Conservation (phyloP, 305 asterid genomes). For the Plantago coronopus region DNA sequence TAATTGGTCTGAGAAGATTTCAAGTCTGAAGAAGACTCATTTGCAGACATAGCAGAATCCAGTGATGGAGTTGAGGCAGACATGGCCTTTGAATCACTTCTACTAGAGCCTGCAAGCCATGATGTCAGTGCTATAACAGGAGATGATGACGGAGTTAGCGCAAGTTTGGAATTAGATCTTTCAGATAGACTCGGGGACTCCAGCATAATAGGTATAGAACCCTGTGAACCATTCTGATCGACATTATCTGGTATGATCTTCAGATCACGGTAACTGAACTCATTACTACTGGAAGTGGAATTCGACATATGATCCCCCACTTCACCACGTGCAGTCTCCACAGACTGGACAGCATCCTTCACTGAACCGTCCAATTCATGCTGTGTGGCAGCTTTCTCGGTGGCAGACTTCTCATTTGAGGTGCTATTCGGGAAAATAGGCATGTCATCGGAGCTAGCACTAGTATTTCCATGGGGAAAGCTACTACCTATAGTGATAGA, state of each 20-base stretch:
- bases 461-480: conserved; percentile 78
- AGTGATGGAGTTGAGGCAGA: conserved; percentile 55
- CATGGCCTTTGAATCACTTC: conserved; percentile 52
- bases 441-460: conserved; percentile 86
- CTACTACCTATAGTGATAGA: conserved; percentile 81
- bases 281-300: conserved; percentile 52
- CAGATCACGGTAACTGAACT: conserved; percentile 47
- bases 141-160: conserved; percentile 53
- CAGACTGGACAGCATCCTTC: conserved; percentile 43
- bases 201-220: conserved; percentile 43
- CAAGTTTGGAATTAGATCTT: conserved; percentile 58
- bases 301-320: conserved; percentile 49
- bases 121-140: conserved; percentile 57
- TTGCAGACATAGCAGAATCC: conserved; percentile 57
- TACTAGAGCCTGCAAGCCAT: conserved; percentile 32
- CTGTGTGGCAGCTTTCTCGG: conserved; percentile 31
- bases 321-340: conserved; percentile 48
- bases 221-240: conserved; percentile 56
- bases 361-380: conserved; percentile 37
- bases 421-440: conserved; percentile 36
- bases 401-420: conserved; percentile 40
- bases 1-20: conserved; percentile 56
- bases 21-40: conserved; percentile 53
- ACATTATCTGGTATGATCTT: conserved; percentile 45
- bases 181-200: conserved; percentile 78